phyloP scores from a whole-genome alignment of 805 yeast genomes.

The Saccharomycopsis guyanensis region DNA sequence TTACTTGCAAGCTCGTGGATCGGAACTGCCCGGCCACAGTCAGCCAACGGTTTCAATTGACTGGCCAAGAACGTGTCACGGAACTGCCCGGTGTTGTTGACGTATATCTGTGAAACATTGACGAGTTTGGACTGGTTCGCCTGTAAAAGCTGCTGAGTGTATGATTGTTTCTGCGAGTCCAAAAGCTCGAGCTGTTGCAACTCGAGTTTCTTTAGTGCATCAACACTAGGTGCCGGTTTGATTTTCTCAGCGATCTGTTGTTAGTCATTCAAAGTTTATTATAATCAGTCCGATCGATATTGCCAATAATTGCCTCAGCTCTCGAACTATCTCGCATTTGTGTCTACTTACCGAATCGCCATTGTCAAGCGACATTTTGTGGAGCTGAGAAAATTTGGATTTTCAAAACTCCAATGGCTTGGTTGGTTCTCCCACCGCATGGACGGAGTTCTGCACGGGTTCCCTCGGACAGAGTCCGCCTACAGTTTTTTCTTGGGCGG shows the following conservation, averaged over 20 bases:
- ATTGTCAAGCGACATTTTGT: slow-evolving; percentile 4
- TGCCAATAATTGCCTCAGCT: too few relatives aligned
- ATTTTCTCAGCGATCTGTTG: neutral
- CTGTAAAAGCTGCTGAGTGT: neutral
- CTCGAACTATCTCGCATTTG: neutral
- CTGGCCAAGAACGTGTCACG: slow-evolving; percentile 11
- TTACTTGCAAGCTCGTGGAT: slow-evolving; percentile 7
- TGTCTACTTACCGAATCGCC: slow-evolving; percentile 2
- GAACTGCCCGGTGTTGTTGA: slow-evolving; percentile 11
- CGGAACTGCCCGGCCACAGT: neutral
- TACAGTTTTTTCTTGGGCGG: too few relatives aligned
- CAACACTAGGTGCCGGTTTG: neutral
- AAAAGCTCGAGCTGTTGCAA: neutral
- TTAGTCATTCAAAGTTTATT: too few relatives aligned
- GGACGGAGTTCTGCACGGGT: too few relatives aligned
- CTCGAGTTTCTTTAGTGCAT: neutral
- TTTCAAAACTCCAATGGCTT: too few relatives aligned
- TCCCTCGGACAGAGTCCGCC: too few relatives aligned
- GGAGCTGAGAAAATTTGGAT: too few relatives aligned
- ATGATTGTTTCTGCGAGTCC: neutral
- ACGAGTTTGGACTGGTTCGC: slow-evolving; percentile 7
- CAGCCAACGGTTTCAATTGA: slow-evolving; percentile 18
- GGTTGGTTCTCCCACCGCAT: too few relatives aligned
- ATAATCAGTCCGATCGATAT: too few relatives aligned
- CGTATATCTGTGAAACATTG: slow-evolving; percentile 14